Evolutionary conservation across 352 stramenopile genomes (phyloP).

Genomic region (Thraustochytrium sp.): DNA sequence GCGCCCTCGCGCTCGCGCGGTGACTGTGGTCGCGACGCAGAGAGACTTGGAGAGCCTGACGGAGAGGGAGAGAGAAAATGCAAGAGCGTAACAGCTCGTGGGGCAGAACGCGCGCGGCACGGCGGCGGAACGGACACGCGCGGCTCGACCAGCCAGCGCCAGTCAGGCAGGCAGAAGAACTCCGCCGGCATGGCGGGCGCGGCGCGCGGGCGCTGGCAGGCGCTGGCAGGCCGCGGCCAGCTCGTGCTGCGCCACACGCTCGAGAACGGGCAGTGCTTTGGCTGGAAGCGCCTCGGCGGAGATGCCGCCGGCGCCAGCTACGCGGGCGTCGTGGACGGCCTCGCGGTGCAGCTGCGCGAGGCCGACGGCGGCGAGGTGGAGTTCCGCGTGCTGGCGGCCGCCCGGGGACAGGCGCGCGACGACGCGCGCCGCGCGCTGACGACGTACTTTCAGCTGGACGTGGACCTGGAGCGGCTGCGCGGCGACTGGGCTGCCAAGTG

Average conservation of each 20-base stretch:
- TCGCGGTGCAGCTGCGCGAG: conserved; percentile 60
- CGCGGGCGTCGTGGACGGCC: conserved; percentile 57
- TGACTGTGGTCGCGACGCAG: no score
- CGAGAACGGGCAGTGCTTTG: conserved; percentile 69
- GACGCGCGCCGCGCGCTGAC: conserved; percentile 53
- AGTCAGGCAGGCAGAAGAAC: no score
- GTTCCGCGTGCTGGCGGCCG: conserved; percentile 60
- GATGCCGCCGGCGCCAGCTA: conserved; percentile 50
- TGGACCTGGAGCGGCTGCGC: conserved; percentile 63
- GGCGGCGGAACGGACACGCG: no score
- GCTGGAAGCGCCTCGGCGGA: conserved; percentile 57
- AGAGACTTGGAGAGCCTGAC: no score
- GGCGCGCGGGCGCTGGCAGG: background rate
- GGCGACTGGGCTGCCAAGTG: conserved; percentile 65
- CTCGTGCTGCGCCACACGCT: conserved; percentile 54
- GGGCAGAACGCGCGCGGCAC: no score
- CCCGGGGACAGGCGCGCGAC: conserved; percentile 52
- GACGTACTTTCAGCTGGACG: conserved; percentile 81
- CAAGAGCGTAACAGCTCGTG: no score
- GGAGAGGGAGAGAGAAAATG: no score
- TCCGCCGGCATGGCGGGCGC: background rate
- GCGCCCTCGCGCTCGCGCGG: no score
- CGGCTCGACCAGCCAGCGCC: no score
- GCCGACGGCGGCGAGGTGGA: conserved; percentile 51
- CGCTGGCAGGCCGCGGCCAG: background rate